Evolutionary conservation across 768 basidiomycete species (phyloP), one percentile per base, ranked within the genome.

Genomic region (Naganishia onofrii): DNA sequence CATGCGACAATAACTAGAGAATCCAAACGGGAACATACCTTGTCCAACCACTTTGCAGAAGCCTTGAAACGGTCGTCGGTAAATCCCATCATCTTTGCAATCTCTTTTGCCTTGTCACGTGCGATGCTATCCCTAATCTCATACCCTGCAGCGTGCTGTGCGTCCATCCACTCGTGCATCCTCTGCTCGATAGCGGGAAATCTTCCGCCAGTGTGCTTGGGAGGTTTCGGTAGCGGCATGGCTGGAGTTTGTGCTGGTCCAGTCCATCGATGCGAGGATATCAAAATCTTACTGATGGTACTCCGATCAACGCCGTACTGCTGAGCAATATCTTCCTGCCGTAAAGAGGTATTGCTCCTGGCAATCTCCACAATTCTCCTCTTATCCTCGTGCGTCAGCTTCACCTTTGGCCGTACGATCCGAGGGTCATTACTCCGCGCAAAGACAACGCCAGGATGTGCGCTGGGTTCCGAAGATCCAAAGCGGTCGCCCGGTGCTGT

Each of bases 11-110:
- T 2, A 7, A 2, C 23, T 42, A 23, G 5, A 36, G 23, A 2
- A 42, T 26, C 26, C 26, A 6, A 10, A 74, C 69, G 58, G 76
- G 76, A 69, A 63, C 60, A 63, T 46, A 63, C 60, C 60, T 80
- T 80, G 71, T 80, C 79, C 26, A 77, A 67, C 79, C 79, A 80
- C 57, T 80, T 80, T 0, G 78, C 76, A 15, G 79, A 80, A 7
- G 78, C 79, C 71, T 80, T 80, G 74, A 80, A 80, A 38, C 78
- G 71, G 29, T 79, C 75, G 65, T 74, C 71, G 1, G 73, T 73
- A 46, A 78, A 76, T 6, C 77, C 77, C 55, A 79, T 76, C 71
- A 76, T 73, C 55, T 70, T 66, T 9, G 77, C 79, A 64, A 80
- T 77, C 23, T 63, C 71, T 70, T 78, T 80, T 2, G 79, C 79